Evolutionary conservation across 2,329 filamentous ascomycete genomes (phyloP).

Genomic region (Pseudocercospora fuligena): DNA sequence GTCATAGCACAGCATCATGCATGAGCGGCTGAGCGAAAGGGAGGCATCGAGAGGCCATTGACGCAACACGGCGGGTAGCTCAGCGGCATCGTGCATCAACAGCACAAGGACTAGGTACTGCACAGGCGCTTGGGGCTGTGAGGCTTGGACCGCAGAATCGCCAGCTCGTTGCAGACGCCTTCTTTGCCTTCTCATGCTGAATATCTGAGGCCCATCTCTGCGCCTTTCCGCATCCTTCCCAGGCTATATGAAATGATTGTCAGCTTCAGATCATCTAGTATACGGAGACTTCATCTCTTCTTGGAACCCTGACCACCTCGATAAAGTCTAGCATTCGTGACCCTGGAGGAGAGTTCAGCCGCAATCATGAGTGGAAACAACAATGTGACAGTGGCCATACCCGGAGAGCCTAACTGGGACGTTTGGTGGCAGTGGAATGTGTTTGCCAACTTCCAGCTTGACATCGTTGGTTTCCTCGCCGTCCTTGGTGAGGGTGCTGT

Average conservation of each 20-base stretch:
- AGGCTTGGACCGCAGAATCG: conserved; percentile 10
- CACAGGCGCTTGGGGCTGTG: conserved; percentile 6
- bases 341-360: background rate
- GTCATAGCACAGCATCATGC: background rate
- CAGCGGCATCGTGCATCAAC: background rate
- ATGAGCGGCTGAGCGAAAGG: background rate
- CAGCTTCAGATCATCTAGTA: background rate
- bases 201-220: background rate
- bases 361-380: conserved; percentile 33
- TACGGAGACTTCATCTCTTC: background rate
- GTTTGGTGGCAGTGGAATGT: conserved; percentile 45
- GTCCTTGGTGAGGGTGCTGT: conserved; percentile 57
- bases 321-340: too few relatives aligned
- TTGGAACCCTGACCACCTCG: background rate
- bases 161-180: background rate
- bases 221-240: background rate
- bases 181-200: conserved; percentile 1
- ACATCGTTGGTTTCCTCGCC: conserved; percentile 62
- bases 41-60: background rate
- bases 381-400: conserved; percentile 35
- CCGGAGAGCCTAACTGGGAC: conserved; percentile 31
- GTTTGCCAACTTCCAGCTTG: conserved; percentile 53
- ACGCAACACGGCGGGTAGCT: background rate
- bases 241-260: background rate
- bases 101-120: background rate